phyloP scores from a whole-genome alignment of 192 early-diverging fungal genomes.

The Podila epigama region DNA sequence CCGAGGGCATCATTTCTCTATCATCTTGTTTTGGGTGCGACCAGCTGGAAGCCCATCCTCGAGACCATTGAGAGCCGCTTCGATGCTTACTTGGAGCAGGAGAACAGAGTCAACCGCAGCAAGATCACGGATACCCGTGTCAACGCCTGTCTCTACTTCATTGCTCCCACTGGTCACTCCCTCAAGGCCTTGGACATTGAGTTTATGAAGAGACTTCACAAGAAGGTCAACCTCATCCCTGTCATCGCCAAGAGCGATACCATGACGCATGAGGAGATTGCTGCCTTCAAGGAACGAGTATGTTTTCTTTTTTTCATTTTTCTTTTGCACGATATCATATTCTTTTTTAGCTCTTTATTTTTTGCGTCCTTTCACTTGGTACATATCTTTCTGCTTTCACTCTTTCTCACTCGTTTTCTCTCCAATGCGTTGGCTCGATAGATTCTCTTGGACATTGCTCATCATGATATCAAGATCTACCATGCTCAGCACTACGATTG shows the following conservation, averaged over 20 bases:
- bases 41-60: conserved; percentile 97
- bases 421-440: conserved; percentile 38
- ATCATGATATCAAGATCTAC: conserved; percentile 88
- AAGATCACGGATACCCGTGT: conserved; percentile 94
- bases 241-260: conserved; percentile 93
- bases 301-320: conserved; percentile 51
- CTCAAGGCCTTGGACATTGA: conserved; percentile 93
- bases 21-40: too few species aligned
- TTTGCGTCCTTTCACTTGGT: not conserved
- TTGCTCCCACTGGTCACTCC: conserved; percentile 95
- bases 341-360: not conserved
- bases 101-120: conserved; percentile 87
- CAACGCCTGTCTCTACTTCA: conserved; percentile 96
- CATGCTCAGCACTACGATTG: conserved; percentile 83
- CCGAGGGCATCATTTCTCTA: too few species aligned
- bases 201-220: conserved; percentile 93
- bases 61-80: conserved; percentile 96
- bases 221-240: conserved; percentile 88
- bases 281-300: conserved; percentile 81
- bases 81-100: conserved; percentile 91
- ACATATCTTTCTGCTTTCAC: conserved; percentile 39
- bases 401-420: conserved; percentile 11
- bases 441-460: conserved; percentile 83
- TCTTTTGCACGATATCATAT: too few species aligned
- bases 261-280: conserved; percentile 83